Evolutionary conservation across 257 asterid species (phyloP).

Genomic region (Jaltomata sinuosa): DNA sequence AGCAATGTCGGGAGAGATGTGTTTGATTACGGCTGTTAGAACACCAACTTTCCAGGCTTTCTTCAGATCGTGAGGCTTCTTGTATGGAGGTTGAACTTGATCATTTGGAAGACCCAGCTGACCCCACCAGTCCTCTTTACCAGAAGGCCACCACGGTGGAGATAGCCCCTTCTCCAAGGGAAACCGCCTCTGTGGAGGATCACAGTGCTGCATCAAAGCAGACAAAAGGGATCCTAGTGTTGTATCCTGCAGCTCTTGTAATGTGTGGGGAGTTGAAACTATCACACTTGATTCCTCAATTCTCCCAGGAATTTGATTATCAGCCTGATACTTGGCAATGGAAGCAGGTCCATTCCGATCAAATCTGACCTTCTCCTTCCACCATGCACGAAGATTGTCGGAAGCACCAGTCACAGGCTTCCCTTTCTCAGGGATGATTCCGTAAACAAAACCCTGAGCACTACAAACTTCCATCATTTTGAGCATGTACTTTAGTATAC

Average conservation of each 20-base stretch:
- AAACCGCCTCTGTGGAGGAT: slow-evolving; percentile 47
- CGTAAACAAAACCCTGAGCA: slow-evolving; percentile 62
- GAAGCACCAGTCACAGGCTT: slow-evolving; percentile 60
- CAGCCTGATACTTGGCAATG: slow-evolving; percentile 31
- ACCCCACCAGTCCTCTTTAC: slow-evolving; percentile 50
- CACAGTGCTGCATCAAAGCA: slow-evolving; percentile 51
- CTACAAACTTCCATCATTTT: slow-evolving; percentile 63
- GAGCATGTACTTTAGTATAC: slow-evolving; percentile 54
- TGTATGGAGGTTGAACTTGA: slow-evolving; percentile 43
- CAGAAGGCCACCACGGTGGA: slow-evolving; percentile 68
- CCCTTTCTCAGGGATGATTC: slow-evolving; percentile 63
- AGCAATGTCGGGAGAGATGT: slow-evolving; percentile 40
- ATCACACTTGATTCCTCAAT: slow-evolving; percentile 20
- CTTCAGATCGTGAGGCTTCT: slow-evolving; percentile 54
- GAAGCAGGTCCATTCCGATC: slow-evolving; percentile 60
- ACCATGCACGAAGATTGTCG: slow-evolving; percentile 56
- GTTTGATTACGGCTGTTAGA: slow-evolving; percentile 41
- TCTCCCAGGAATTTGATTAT: slow-evolving; percentile 22
- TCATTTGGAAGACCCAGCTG: slow-evolving; percentile 29
- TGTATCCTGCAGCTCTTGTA: slow-evolving; percentile 50
- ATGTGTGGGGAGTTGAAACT: slow-evolving; percentile 25
- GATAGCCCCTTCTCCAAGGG: slow-evolving; percentile 47
- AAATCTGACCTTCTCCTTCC: slow-evolving; percentile 63
- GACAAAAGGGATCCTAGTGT: slow-evolving; percentile 51
- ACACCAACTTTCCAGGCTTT: slow-evolving; percentile 48